These are phyloP conservation scores for Smittium mucronatum DNA, from an alignment of 371 early-diverging fungal species.

Conservation along the genomic window DNA sequence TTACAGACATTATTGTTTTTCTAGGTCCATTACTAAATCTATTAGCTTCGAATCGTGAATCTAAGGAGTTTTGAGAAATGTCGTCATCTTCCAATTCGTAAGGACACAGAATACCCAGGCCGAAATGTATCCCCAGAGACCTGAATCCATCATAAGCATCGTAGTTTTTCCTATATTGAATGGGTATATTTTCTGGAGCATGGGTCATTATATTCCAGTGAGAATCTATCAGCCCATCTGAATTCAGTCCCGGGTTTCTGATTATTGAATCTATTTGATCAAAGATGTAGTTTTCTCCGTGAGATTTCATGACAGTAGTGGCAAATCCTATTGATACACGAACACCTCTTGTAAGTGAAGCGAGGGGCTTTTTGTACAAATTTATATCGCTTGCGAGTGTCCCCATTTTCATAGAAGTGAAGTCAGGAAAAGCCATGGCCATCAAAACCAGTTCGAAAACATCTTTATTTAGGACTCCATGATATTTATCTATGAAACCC, in stretches of 20 bases:
- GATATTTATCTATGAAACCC: neutral
- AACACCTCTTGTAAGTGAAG: slow-evolving; percentile 29
- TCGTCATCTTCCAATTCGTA: slow-evolving; percentile 12
- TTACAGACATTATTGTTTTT: neutral
- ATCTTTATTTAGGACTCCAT: neutral
- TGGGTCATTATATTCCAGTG: slow-evolving; percentile 34
- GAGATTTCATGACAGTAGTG: slow-evolving; percentile 17
- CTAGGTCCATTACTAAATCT: neutral
- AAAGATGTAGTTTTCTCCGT: neutral
- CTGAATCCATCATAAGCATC: slow-evolving; percentile 33
- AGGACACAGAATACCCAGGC: slow-evolving; percentile 31
- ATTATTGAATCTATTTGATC: neutral
- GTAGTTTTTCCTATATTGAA: slow-evolving; percentile 13
- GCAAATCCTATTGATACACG: slow-evolving; percentile 32
- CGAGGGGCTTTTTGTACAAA: slow-evolving; percentile 27
- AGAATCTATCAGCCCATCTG: slow-evolving; percentile 16
- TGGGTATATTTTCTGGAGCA: slow-evolving; percentile 23
- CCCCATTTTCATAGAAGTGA: neutral
- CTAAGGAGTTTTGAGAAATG: neutral
- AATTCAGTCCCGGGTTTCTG: slow-evolving; percentile 16
- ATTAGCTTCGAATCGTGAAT: neutral
- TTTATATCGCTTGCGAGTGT: slow-evolving; percentile 12
- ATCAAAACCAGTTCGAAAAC: neutral
- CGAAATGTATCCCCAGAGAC: slow-evolving; percentile 28
- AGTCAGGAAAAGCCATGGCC: neutral